Percentiles rank a stretch among this genome's conserved stretches.
phyloP scores from a whole-genome alignment of 2,329 filamentous ascomycete species.

The Parafenestella ontariensis region DNA sequence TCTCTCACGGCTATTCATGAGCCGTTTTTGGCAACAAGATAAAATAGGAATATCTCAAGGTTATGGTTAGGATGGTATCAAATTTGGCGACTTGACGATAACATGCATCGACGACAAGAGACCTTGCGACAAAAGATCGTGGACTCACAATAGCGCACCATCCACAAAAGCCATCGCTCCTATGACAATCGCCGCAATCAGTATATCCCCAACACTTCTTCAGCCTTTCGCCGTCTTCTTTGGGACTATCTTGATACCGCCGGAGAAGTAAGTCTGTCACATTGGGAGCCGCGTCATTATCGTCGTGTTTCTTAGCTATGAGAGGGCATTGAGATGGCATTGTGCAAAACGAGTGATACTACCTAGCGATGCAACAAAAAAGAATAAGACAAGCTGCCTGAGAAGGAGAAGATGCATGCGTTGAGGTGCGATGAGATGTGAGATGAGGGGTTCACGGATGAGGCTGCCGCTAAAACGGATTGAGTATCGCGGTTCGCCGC shows the following conservation, averaged over 20 bases:
- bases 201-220: constrained; percentile 44
- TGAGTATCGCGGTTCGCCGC: neutral
- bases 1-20: neutral
- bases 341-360: neutral
- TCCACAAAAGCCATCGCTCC: constrained; percentile 48
- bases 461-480: constrained; percentile 12
- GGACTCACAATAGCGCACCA: constrained; percentile 54
- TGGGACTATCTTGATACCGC: constrained; percentile 35
- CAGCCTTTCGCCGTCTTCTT: constrained; percentile 41
- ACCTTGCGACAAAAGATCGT: neutral
- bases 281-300: constrained; percentile 19
- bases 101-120: neutral
- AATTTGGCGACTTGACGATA: neutral
- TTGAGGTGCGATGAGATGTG: neutral
- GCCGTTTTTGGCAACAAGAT: neutral
- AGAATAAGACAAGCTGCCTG: no score
- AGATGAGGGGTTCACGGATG: constrained; percentile 9
- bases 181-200: constrained; percentile 48
- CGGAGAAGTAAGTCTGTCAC: constrained; percentile 32
- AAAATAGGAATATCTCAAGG: neutral
- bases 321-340: constrained; percentile 26
- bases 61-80: no score
- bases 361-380: neutral
- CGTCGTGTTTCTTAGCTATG: neutral
- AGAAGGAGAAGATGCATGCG: no score